Conservation (phyloP, 495 filamentous ascomycete species). For the Penicillium bialowiezense region DNA sequence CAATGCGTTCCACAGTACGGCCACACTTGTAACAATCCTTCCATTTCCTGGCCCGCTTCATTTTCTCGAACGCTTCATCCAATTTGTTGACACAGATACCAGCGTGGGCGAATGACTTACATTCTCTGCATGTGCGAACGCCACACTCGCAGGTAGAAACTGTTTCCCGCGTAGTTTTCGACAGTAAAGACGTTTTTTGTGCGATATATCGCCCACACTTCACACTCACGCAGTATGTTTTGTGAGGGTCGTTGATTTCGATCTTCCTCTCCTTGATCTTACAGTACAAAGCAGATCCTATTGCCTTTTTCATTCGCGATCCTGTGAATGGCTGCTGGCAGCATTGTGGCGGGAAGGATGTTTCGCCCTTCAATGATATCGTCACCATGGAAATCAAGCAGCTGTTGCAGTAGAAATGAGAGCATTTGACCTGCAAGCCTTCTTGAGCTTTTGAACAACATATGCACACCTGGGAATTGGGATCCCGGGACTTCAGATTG, state of each 20-base stretch:
- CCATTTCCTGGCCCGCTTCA: too few species aligned
- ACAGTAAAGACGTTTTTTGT: not conserved
- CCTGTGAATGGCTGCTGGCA: slow-evolving; percentile 26
- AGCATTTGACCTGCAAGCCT: not conserved
- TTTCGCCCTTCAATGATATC: slow-evolving; percentile 17
- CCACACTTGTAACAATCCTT: too few species aligned
- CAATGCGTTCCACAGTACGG: too few species aligned
- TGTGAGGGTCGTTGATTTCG: slow-evolving; percentile 24
- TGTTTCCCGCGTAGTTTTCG: not conserved
- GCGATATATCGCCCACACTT: slow-evolving; percentile 29
- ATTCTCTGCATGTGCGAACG: not conserved
- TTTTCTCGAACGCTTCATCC: too few species aligned
- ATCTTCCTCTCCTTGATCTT: slow-evolving; percentile 16
- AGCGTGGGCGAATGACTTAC: not conserved
- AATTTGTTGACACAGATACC: too few species aligned
- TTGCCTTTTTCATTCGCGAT: slow-evolving; percentile 7
- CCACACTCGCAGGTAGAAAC: not conserved
- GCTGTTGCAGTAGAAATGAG: not conserved
- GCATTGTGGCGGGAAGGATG: slow-evolving; percentile 39
- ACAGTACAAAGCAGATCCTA: slow-evolving; percentile 1
- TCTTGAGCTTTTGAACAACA: not conserved
- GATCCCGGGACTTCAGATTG: too few species aligned
- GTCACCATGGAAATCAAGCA: not conserved
- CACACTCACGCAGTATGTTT: slow-evolving; percentile 27
- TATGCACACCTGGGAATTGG: not conserved